Evolutionary conservation across 2,329 filamentous ascomycete genomes (phyloP), one percentile per base, ranked within the genome.

Genomic region (Apiospora pterosperma): DNA sequence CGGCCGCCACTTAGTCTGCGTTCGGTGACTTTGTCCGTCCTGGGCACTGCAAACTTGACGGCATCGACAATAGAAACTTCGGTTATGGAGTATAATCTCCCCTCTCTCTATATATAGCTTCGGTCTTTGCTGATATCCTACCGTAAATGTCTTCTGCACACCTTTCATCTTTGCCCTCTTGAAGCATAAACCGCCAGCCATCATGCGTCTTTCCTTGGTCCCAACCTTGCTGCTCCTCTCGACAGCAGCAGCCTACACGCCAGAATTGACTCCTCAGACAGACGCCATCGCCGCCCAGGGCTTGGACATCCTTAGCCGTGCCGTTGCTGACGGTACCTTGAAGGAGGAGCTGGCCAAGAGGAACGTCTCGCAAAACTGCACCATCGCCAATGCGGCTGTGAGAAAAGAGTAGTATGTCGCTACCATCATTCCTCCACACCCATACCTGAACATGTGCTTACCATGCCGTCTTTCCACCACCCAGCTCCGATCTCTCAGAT

Each of bases 341-440:
- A 64, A 62, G 48, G 52, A 62, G 11, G 41, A 61, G 16, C 61
- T 67, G 23, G 61, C 55, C 16, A 62, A 36, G 3, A 19, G 63
- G 11, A 23, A 41, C 25, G 66, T 67, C 23, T 59, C 63, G 36
- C 63, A 66, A 21, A 25, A 48, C 10, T 67, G 66, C 61, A 65
- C 59, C 52, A 28, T 64, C 11, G 28, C n/a, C 14, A 61, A 67
- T 8, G 52, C 63, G 5, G 60, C 25, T 16, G 31, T 67, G 16
- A 63, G 66, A 14, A 59, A 64, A 4, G 66, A 67, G 48, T 67
- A 67, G 48, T 55, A 34, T 10, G 48, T 55, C 4, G 5, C 23
- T 42, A 11, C 7, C 5, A 14, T 28, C 11, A 8, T 16, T 1
- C 7, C 7, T 4, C 7, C 21, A 12, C 5, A 12, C 1, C 23